Percentiles rank a stretch among this genome's conserved stretches.
Evolutionary conservation across 306 rosid genomes (phyloP).

Genomic region (Quercus glauca): DNA sequence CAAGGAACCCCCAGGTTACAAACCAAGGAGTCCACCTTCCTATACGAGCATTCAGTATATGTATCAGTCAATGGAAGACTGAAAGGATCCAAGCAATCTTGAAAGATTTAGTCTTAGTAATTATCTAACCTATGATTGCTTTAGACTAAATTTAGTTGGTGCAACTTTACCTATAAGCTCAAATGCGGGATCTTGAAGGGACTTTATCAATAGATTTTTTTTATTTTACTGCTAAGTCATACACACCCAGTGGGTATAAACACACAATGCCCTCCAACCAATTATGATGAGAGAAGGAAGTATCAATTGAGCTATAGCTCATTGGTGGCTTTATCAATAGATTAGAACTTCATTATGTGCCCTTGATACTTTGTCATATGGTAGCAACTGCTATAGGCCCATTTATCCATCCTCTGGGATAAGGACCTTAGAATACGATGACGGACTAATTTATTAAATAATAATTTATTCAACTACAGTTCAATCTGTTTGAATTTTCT

Average conservation of each 20-base stretch:
- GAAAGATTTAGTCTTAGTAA: background rate
- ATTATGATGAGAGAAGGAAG: too few relatives aligned
- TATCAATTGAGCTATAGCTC: too few relatives aligned
- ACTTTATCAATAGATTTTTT: background rate
- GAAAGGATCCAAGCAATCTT: constrained; percentile 1
- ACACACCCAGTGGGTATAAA: too few relatives aligned
- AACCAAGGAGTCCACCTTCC: constrained; percentile 1
- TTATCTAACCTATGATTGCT: background rate
- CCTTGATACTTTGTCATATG: background rate
- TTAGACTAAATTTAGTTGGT: background rate
- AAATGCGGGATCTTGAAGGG: background rate
- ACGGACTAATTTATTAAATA: background rate
- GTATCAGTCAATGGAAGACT: constrained; percentile 4
- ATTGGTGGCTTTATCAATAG: background rate
- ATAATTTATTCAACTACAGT: background rate
- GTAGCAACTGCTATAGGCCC: background rate
- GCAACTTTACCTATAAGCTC: constrained; percentile 7
- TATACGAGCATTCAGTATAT: background rate
- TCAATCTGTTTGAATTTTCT: constrained; percentile 5
- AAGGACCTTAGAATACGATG: background rate
- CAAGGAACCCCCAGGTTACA: background rate
- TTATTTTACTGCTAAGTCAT: too few relatives aligned
- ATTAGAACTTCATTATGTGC: background rate
- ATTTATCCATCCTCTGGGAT: background rate
- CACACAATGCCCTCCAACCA: too few relatives aligned